Evolutionary conservation across 495 filamentous ascomycete genomes (phyloP), one percentile per base, ranked within the genome.

Genomic region (Bathelium albidoporum): DNA sequence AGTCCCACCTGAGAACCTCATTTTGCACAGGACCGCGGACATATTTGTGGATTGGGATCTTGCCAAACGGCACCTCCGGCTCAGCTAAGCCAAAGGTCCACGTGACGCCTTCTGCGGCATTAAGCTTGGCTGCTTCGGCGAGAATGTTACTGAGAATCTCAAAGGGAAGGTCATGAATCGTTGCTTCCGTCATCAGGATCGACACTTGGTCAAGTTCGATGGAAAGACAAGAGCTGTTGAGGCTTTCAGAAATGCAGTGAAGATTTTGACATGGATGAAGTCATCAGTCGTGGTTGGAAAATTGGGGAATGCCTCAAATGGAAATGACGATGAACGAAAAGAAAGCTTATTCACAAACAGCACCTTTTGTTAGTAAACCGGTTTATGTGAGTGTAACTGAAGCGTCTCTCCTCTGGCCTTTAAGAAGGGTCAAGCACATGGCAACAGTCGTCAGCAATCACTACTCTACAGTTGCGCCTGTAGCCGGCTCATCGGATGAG

Each of bases 51-150:
- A 78, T 67, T 26, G 68, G 64, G 55, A 73, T 44, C 58, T 73
- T 72, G 65, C 78, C 70, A 20, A 76, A 58, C 2, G 81, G 79
- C 43, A 77, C 70, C 1, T 73, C 75, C 24, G 75, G 74, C 65
- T 81, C 77, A 3, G 74, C 77, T 44, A 83, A 69, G 52, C 81
- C 81, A 64, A 80, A 83, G 59, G 79, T 81, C 66, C 75, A 83
- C 59, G 65, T 73, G 9, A 69, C 65, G 20, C 70, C 72, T 60
- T 81, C 74, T 3, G 67, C 66, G 16, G 67, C 63, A 66, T 83
- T 81, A 32, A 75, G 64, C 53, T 73, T 68, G n/a, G 79, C 74
- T 36, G 81, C 75, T 62, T 73, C 68, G 58, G 74, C 69, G 45
- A 83, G 78, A 58, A 83, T 82, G 39, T 77, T 65, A 31, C 76